phyloP scores from a whole-genome alignment of 2,329 filamentous ascomycete genomes.

The Helicocarpus griseus region DNA sequence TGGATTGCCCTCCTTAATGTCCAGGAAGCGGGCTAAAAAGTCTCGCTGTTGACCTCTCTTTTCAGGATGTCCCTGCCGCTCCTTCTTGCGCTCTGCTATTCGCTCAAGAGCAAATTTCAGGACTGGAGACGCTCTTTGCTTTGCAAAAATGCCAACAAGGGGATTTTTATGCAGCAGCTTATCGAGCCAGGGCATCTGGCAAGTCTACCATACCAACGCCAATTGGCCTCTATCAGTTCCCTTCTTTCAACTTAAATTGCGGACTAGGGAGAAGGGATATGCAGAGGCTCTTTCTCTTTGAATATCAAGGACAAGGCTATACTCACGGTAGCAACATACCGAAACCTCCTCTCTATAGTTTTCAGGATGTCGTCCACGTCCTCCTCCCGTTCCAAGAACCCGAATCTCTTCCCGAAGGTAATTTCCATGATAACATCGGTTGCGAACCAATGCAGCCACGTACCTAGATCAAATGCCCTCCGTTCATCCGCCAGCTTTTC shows the following conservation, averaged over 20 bases:
- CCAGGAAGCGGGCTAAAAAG: constrained; percentile 9
- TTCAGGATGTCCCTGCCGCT: constrained; percentile 5
- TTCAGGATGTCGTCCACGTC: constrained; percentile 48
- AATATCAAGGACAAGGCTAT: background rate
- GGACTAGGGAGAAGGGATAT: background rate
- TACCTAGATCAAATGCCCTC: constrained; percentile 6
- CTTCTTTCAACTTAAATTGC: background rate
- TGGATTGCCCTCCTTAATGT: constrained; percentile 6
- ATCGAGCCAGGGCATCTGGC: constrained; percentile 8
- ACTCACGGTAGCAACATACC: constrained; percentile 9
- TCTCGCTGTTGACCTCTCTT: constrained; percentile 6
- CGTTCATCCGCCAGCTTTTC: constrained; percentile 6
- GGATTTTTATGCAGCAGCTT: constrained; percentile 8
- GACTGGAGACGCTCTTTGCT: constrained; percentile 6
- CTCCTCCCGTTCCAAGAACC: constrained; percentile 63
- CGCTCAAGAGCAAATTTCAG: constrained; percentile 9
- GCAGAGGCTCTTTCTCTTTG: background rate
- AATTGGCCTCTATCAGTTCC: background rate
- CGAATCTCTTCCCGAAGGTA: constrained; percentile 65
- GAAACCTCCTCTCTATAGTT: constrained; percentile 7
- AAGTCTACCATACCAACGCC: background rate
- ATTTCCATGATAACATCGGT: constrained; percentile 65
- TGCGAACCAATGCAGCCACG: constrained; percentile 11
- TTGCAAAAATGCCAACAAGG: constrained; percentile 6
- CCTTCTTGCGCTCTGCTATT: constrained; percentile 6